These are phyloP conservation scores for Rhizopogon roseolus DNA, from an alignment of 768 basidiomycete genomes.

Conservation along the genomic window DNA sequence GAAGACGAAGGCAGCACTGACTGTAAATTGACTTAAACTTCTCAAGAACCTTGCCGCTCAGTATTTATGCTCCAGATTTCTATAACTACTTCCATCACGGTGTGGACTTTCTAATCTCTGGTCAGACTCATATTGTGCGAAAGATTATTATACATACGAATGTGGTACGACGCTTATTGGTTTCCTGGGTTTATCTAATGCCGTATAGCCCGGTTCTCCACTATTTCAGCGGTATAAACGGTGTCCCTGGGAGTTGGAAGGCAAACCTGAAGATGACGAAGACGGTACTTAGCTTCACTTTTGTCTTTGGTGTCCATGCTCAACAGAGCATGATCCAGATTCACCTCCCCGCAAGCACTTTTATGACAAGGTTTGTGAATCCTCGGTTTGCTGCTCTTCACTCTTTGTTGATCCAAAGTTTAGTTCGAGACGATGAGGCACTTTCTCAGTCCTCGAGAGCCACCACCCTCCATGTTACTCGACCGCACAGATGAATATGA, in stretches of 20 bases:
- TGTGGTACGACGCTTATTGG: conserved; percentile 47
- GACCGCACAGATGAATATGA: conserved; percentile 78
- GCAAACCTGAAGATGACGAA: conserved; percentile 75
- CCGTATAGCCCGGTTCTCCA: conserved; percentile 72
- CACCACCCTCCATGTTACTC: conserved; percentile 75
- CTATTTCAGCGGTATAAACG: conserved; percentile 89
- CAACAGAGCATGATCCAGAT: conserved; percentile 38
- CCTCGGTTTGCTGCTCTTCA: not conserved
- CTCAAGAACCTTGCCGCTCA: conserved; percentile 4
- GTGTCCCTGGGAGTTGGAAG: conserved; percentile 87
- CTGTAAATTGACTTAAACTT: conserved; percentile 31
- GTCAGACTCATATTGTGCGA: conserved; percentile 62
- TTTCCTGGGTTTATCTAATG: not conserved
- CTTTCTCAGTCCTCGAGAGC: conserved; percentile 70
- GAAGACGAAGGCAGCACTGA: conserved; percentile 49
- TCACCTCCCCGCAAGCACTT: conserved; percentile 72
- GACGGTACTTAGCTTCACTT: conserved; percentile 45
- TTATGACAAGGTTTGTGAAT: conserved; percentile 57
- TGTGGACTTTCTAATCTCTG: conserved; percentile 80
- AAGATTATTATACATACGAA: conserved; percentile 90
- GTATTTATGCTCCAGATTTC: conserved; percentile 50
- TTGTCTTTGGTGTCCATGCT: not conserved
- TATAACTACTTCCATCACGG: conserved; percentile 94
- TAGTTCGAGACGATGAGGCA: conserved; percentile 78
- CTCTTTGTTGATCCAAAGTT: not conserved